Percentiles rank a stretch among this genome's conserved stretches.
Conservation (phyloP, 208 protist genomes). For the Trypanosoma vivax region DNA sequence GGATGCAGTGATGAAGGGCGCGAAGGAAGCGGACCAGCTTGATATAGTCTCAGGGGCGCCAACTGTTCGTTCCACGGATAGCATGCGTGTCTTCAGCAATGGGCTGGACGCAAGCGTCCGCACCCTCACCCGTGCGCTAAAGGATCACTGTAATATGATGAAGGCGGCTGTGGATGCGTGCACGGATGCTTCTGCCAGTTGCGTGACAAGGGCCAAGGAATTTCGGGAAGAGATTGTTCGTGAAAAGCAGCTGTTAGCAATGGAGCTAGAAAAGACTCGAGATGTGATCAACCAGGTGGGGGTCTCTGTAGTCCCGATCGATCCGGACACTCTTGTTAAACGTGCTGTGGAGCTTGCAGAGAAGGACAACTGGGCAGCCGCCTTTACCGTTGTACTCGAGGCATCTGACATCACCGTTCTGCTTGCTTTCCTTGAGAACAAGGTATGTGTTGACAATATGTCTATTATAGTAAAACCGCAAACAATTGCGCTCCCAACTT, state of each 20-base stretch:
- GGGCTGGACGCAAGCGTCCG: slow-evolving; percentile 43
- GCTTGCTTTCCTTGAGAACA: slow-evolving; percentile 68
- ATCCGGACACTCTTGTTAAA: slow-evolving; percentile 60
- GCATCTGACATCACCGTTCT: slow-evolving; percentile 72
- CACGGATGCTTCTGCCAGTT: background rate
- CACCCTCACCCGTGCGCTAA: slow-evolving; percentile 25
- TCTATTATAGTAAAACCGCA: slow-evolving; percentile 46
- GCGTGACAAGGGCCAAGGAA: slow-evolving; percentile 9
- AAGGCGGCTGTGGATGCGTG: slow-evolving; percentile 6
- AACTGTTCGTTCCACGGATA: slow-evolving; percentile 58
- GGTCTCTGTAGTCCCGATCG: slow-evolving; percentile 20
- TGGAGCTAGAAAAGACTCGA: slow-evolving; percentile 48
- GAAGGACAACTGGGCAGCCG: slow-evolving; percentile 56
- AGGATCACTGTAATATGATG: slow-evolving; percentile 17
- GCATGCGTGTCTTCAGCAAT: slow-evolving; percentile 52
- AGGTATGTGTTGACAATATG: slow-evolving; percentile 63
- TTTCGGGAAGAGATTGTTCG: slow-evolving; percentile 33
- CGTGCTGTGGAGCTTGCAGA: slow-evolving; percentile 50
- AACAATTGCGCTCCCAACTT: slow-evolving; percentile 58
- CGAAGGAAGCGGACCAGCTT: slow-evolving; percentile 47
- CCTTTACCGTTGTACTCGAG: slow-evolving; percentile 61
- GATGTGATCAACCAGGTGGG: slow-evolving; percentile 23
- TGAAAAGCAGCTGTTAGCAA: slow-evolving; percentile 31
- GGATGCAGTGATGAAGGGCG: slow-evolving; percentile 52
- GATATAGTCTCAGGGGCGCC: slow-evolving; percentile 26